Percentiles rank a stretch among this genome's conserved stretches.
Evolutionary conservation across 768 basidiomycete species (phyloP).

Genomic region (Cantharellus anzutake): DNA sequence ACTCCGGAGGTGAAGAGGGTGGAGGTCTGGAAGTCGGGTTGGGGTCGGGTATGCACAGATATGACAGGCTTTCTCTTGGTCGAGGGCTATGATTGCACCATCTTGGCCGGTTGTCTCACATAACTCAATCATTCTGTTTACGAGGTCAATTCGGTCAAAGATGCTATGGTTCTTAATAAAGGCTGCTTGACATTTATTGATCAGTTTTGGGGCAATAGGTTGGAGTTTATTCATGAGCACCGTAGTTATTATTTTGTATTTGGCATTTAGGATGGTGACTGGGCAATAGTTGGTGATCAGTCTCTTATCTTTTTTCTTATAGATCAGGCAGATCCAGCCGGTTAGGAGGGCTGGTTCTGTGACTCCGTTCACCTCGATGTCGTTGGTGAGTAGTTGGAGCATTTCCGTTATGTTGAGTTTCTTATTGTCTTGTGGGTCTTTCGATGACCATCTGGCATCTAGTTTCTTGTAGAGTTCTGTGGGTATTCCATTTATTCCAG

Average conservation of each 20-base stretch:
- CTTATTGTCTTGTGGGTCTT: not conserved
- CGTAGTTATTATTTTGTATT: constrained; percentile 3
- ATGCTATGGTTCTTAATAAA: too few relatives aligned
- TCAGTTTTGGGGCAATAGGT: too few relatives aligned
- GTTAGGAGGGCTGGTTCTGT: not conserved
- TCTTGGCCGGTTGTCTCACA: not conserved
- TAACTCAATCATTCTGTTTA: constrained; percentile 1
- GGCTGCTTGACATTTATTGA: constrained; percentile 1
- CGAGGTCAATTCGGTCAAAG: constrained; percentile 3
- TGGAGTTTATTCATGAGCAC: not conserved
- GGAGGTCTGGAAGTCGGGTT: too few relatives aligned
- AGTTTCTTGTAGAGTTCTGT: not conserved
- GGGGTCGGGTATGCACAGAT: too few relatives aligned
- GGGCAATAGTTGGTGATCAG: constrained; percentile 1
- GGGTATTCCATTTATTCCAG: not conserved
- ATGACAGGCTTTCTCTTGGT: too few relatives aligned
- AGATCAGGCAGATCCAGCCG: constrained; percentile 2
- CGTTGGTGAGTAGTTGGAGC: not conserved
- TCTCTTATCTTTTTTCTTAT: constrained; percentile 3
- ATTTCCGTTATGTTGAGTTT: not conserved
- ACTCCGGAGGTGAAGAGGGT: too few relatives aligned
- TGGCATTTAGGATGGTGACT: constrained; percentile 1
- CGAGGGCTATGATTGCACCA: too few relatives aligned
- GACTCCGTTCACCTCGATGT: not conserved
- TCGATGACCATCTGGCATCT: not conserved